Conservation (phyloP, 2,329 filamentous ascomycete species). For the Nemania abortiva region DNA sequence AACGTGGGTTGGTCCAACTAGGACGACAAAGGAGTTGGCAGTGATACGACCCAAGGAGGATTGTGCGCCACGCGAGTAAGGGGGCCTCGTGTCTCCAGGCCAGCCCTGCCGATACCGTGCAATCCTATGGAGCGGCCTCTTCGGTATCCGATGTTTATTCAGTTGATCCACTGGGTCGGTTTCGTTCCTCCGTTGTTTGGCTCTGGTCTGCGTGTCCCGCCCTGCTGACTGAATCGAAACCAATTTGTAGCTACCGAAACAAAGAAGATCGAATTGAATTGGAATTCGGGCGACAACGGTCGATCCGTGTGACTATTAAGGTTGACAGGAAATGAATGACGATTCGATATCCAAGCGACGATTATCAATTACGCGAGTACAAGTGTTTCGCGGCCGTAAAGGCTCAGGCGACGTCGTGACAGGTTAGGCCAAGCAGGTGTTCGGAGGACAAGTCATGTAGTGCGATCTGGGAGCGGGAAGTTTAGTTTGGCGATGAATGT, state of each 20-base stretch:
- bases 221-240: conserved; percentile 1
- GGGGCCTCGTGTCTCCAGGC: conserved; percentile 34
- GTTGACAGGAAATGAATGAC: conserved; percentile 19
- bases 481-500: conserved; percentile 15
- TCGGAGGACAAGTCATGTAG: conserved; percentile 15
- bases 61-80: conserved; percentile 37
- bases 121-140: conserved; percentile 22
- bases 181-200: conserved; percentile 14
- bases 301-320: conserved; percentile 2
- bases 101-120: conserved; percentile 29
- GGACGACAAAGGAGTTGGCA: conserved; percentile 42
- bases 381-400: conserved; percentile 2
- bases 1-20: conserved; percentile 33
- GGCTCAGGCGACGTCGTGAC: conserved; percentile 18
- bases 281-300: conserved; percentile 4
- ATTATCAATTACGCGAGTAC: conserved; percentile 34
- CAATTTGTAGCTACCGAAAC: conserved; percentile 13
- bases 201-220: background rate
- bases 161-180: conserved; percentile 14
- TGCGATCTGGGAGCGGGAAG: conserved; percentile 23
- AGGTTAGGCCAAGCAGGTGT: conserved; percentile 11
- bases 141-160: conserved; percentile 28
- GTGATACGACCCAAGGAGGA: conserved; percentile 34
- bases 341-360: conserved; percentile 14
- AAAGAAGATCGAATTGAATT: conserved; percentile 17